Conservation (phyloP, 768 basidiomycete species). For the Boletus sensibilis region DNA sequence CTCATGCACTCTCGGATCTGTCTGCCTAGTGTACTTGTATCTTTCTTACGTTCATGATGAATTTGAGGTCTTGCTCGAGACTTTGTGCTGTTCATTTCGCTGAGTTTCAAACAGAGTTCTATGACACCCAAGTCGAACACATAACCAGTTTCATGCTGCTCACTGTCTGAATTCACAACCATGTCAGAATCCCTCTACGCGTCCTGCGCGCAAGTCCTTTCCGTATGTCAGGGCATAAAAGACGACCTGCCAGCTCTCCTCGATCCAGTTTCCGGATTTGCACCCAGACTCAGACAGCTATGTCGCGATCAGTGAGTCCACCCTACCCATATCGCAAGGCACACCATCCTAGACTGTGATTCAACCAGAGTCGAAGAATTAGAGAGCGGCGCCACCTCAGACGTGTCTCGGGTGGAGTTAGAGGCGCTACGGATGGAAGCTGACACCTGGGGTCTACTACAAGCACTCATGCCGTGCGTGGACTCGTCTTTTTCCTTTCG, state of each 20-base stretch:
- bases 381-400: constrained; percentile 41
- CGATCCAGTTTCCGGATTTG: constrained; percentile 67
- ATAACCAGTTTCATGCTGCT: constrained; percentile 1
- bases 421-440: constrained; percentile 69
- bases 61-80: too few species aligned
- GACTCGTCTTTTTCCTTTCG: background rate
- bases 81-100: background rate
- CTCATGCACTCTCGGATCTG: background rate
- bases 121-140: background rate
- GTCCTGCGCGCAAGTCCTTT: constrained; percentile 68
- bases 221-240: constrained; percentile 52
- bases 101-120: constrained; percentile 5
- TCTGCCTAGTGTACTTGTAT: background rate
- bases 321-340: background rate
- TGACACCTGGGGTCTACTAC: constrained; percentile 80
- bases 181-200: constrained; percentile 48
- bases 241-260: constrained; percentile 60
- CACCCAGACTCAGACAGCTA: constrained; percentile 55
- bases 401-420: constrained; percentile 48
- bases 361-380: constrained; percentile 49
- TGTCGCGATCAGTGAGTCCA: constrained; percentile 57
- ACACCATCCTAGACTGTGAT: background rate
- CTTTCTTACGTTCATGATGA: background rate
- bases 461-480: constrained; percentile 73
- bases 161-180: background rate